These are phyloP conservation scores for Sporothrix variecibatus DNA, from an alignment of 2,329 filamentous ascomycete genomes.

Conservation along the genomic window DNA sequence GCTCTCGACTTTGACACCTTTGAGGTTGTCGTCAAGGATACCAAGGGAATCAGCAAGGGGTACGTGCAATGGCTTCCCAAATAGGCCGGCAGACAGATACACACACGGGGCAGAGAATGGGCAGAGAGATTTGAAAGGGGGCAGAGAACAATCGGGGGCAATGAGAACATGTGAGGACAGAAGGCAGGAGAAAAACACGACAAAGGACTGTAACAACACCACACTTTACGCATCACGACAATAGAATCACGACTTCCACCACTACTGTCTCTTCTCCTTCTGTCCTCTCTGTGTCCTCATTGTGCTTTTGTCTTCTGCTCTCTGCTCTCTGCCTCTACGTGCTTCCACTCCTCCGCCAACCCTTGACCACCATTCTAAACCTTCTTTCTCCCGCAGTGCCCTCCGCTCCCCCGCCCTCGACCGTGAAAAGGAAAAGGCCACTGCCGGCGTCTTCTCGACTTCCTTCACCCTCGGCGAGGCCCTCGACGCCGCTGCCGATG, in stretches of 20 bases:
- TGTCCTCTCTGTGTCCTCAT: neutral
- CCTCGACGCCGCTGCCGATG: constrained; percentile 80
- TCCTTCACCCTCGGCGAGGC: constrained; percentile 73
- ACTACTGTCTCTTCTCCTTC: neutral
- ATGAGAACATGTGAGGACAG: neutral
- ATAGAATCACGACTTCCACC: constrained; percentile 4
- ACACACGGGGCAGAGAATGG: neutral
- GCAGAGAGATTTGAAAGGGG: neutral
- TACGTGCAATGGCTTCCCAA: constrained; percentile 96
- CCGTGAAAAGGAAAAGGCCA: constrained; percentile 76
- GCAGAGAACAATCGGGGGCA: neutral
- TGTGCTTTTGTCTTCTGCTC: neutral
- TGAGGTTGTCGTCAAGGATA: constrained; percentile 84
- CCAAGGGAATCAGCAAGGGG: constrained; percentile 92
- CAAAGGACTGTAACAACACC: neutral
- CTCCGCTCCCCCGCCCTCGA: constrained; percentile 51
- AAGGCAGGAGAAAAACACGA: neutral
- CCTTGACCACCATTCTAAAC: constrained; percentile 43
- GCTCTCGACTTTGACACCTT: constrained; percentile 87
- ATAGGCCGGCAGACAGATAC: constrained; percentile 43
- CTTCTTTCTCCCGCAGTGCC: constrained; percentile 44
- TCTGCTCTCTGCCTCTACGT: neutral
- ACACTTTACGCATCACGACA: neutral
- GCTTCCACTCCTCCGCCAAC: neutral
- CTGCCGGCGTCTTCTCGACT: constrained; percentile 66